Evolutionary conservation across 768 basidiomycete genomes (phyloP).

Genomic region (Dendrothele bispora): DNA sequence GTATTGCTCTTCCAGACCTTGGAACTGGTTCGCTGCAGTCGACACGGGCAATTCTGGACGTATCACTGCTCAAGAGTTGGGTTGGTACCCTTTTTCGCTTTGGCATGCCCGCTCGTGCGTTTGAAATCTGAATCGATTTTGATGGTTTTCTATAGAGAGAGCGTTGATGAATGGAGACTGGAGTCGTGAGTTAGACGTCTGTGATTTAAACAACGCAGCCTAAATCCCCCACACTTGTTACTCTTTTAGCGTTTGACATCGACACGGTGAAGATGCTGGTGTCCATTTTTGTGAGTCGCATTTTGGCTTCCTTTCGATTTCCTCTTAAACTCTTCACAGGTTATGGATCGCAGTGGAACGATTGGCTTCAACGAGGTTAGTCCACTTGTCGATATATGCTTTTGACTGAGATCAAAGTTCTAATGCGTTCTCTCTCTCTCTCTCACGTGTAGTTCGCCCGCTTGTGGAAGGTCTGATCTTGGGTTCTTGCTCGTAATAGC

Average conservation of each 20-base stretch:
- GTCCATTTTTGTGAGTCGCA: constrained; percentile 68
- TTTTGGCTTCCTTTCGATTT: background rate
- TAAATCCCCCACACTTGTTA: background rate
- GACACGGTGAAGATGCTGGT: constrained; percentile 86
- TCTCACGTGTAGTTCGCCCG: constrained; percentile 59
- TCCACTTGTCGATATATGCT: constrained; percentile 6
- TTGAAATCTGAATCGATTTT: background rate
- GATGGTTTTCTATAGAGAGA: constrained; percentile 32
- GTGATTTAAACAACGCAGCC: background rate
- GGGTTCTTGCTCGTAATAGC: no score
- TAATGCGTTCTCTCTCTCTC: no score
- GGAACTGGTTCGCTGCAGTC: constrained; percentile 73
- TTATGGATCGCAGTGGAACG: constrained; percentile 72
- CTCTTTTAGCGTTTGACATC: constrained; percentile 68
- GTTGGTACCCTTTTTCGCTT: constrained; percentile 40
- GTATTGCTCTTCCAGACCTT: constrained; percentile 45
- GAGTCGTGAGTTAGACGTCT: constrained; percentile 53
- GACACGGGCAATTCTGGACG: constrained; percentile 68
- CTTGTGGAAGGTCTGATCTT: constrained; percentile 83
- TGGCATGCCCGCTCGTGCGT: background rate
- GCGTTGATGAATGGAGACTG: constrained; percentile 64
- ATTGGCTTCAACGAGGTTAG: constrained; percentile 76
- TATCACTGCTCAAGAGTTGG: constrained; percentile 64
- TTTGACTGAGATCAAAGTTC: constrained; percentile 14
- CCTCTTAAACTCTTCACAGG: constrained; percentile 27